These are phyloP conservation scores for Keithomyces neogunnii DNA, from an alignment of 2,329 filamentous ascomycete species.

Conservation along the genomic window DNA sequence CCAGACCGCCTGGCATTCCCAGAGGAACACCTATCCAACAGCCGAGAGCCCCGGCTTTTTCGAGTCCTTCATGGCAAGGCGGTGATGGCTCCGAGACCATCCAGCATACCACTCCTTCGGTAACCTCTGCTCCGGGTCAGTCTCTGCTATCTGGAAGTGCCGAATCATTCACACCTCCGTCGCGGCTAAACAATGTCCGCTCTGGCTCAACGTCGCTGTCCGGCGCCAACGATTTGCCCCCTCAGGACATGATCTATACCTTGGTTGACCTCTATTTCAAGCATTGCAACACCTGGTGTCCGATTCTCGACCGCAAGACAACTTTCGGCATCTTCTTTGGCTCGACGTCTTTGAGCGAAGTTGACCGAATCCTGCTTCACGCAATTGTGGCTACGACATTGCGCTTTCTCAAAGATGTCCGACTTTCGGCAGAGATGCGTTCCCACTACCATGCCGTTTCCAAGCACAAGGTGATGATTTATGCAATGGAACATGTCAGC, in stretches of 20 bases:
- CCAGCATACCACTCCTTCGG: constrained; percentile 7
- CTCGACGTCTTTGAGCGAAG: constrained; percentile 28
- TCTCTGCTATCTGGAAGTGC: background rate
- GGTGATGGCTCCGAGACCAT: constrained; percentile 20
- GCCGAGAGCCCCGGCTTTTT: constrained; percentile 30
- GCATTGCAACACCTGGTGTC: constrained; percentile 53
- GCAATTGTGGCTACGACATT: constrained; percentile 36
- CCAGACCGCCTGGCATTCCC: constrained; percentile 13
- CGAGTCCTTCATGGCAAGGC: constrained; percentile 22
- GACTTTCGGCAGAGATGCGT: constrained; percentile 27
- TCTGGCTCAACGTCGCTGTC: constrained; percentile 22
- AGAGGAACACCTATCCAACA: constrained; percentile 14
- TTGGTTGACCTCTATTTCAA: constrained; percentile 56
- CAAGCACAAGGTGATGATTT: constrained; percentile 30
- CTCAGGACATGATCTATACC: constrained; percentile 51
- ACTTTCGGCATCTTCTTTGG: constrained; percentile 32
- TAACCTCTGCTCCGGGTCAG: background rate
- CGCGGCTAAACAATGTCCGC: constrained; percentile 5
- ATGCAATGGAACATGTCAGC: constrained; percentile 32
- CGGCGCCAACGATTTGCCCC: constrained; percentile 42
- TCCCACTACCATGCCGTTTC: constrained; percentile 30
- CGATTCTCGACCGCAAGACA: constrained; percentile 34
- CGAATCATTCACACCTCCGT: constrained; percentile 1
- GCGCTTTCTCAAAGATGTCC: constrained; percentile 31
- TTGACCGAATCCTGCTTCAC: constrained; percentile 31